Base-by-base conservation (phyloP, 208 protist genomes). In the Balamuthia mandrillaris region DNA sequence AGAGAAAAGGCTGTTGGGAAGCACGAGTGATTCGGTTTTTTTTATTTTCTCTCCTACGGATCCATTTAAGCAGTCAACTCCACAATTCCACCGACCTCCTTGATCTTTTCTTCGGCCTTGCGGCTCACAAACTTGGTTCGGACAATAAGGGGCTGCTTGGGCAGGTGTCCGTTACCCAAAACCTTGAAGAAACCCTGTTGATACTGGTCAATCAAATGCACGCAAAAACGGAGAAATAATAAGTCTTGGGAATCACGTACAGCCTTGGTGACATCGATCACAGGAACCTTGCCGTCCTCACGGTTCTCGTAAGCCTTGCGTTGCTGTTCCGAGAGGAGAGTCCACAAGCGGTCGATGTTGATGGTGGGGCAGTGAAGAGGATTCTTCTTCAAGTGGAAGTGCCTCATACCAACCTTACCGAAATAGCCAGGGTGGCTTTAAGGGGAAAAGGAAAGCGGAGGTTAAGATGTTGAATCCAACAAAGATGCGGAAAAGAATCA, bases 361-460 rank as follows among this genome's bases (percentile, higher is more conserved):
- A 99, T 95, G 37, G 94, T 96, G 74, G 98, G 98, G 90, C 96
- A 96, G 89, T 96, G 88, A 44, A 95, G 47, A 90, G 97, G 95
- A 81, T 98, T 95, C 88, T 95, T 97, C 74, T 93, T 90, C 91
- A 95, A 91, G 93, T 99, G 98, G 89, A 96, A 97, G 93, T 98
- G 93, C 84, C 98, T 91, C 98, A 99, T 99, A 93, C 99, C 99
- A 45, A 99, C 94, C 96, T 99, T 99, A 90, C 99, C 99, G 90
- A 99, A 99, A 95, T 99, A 99, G 84, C 98, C 98, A 82, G 99
- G 99, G 92, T 99, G 99, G 96, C 91, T 95, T 37, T 75, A 61
- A 31, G 6, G 5, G 0, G 4, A 33, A 85, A 51, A 14, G 35
- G 5, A 41, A 6, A 39, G 60, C 1, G 31, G 33, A 27, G 10